Percentiles rank a stretch among this genome's conserved stretches.
phyloP scores from a whole-genome alignment of 163 green algal genomes.

The Picocystis sp. region DNA sequence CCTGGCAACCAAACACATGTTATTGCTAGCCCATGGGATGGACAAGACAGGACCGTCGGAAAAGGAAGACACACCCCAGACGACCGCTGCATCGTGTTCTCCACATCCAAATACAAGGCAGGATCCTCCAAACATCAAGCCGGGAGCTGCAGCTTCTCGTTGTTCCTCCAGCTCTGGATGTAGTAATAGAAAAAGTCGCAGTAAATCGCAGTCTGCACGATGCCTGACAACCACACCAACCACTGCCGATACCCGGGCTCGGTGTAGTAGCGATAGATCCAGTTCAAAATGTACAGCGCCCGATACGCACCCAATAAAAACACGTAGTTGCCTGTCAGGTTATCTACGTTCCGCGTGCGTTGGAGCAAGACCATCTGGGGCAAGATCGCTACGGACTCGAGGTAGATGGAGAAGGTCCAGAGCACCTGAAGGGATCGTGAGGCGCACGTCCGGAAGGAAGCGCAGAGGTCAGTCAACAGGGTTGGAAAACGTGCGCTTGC shows the following conservation, averaged over 20 bases:
- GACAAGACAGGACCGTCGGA: too few relatives aligned
- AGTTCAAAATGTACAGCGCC: slow-evolving; percentile 95
- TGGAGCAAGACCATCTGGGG: slow-evolving; percentile 96
- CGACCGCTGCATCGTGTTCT: too few relatives aligned
- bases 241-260: slow-evolving; percentile 63
- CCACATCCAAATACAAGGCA: too few relatives aligned
- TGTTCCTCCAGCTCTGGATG: slow-evolving; percentile 68
- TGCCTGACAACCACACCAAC: slow-evolving; percentile 74
- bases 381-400: slow-evolving; percentile 96
- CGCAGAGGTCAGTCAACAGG: slow-evolving; percentile 1
- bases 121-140: not conserved
- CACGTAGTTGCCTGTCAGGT: slow-evolving; percentile 96
- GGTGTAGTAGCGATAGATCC: slow-evolving; percentile 89
- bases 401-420: slow-evolving; percentile 97
- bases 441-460: slow-evolving; percentile 5
- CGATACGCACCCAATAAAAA: slow-evolving; percentile 89
- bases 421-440: slow-evolving; percentile 32
- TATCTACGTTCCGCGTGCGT: slow-evolving; percentile 97
- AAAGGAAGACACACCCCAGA: too few relatives aligned
- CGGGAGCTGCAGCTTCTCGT: slow-evolving; percentile 69
- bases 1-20: too few relatives aligned
- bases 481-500: not conserved
- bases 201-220: slow-evolving; percentile 83
- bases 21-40: too few relatives aligned
- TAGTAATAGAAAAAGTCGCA: slow-evolving; percentile 99